Evolutionary conservation across 2,329 filamentous ascomycete genomes (phyloP).

Genomic region (Trichophyton schoenleinii): DNA sequence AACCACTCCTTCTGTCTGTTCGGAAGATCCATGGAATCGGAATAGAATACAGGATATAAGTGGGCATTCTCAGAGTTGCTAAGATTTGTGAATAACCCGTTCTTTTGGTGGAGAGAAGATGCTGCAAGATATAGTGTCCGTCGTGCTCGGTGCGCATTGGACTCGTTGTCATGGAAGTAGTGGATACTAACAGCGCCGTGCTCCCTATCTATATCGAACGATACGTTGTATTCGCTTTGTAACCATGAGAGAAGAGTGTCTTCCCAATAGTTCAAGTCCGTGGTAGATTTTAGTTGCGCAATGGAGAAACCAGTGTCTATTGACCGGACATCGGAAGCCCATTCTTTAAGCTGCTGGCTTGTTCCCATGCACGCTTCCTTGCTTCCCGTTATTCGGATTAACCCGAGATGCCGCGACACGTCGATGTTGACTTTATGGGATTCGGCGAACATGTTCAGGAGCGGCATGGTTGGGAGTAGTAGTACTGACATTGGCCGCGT

Average conservation of each 20-base stretch:
- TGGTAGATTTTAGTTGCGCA: slow-evolving; percentile 5
- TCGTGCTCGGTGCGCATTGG: slow-evolving; percentile 22
- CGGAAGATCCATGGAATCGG: slow-evolving; percentile 20
- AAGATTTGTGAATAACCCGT: slow-evolving; percentile 26
- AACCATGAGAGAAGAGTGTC: slow-evolving; percentile 25
- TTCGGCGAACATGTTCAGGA: slow-evolving; percentile 26
- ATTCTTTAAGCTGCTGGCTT: slow-evolving; percentile 23
- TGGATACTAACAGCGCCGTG: slow-evolving; percentile 19
- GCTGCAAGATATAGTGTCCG: slow-evolving; percentile 25
- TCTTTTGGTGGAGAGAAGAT: slow-evolving; percentile 12
- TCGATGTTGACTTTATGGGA: slow-evolving; percentile 27
- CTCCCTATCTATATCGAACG: slow-evolving; percentile 16
- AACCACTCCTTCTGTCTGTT: slow-evolving; percentile 26
- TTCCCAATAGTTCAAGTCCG: neutral
- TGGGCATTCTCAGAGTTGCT: slow-evolving; percentile 19
- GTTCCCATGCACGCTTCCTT: slow-evolving; percentile 24
- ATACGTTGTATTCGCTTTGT: slow-evolving; percentile 21
- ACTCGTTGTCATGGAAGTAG: slow-evolving; percentile 24
- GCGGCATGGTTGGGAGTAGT: slow-evolving; percentile 23
- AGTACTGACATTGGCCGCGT: slow-evolving; percentile 21
- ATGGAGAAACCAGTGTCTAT: slow-evolving; percentile 18
- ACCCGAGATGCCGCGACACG: slow-evolving; percentile 21
- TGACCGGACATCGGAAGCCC: slow-evolving; percentile 20
- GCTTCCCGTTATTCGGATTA: slow-evolving; percentile 27
- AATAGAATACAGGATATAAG: slow-evolving; percentile 18